phyloP scores from a whole-genome alignment of 768 basidiomycete genomes.

The Suillus paluster region DNA sequence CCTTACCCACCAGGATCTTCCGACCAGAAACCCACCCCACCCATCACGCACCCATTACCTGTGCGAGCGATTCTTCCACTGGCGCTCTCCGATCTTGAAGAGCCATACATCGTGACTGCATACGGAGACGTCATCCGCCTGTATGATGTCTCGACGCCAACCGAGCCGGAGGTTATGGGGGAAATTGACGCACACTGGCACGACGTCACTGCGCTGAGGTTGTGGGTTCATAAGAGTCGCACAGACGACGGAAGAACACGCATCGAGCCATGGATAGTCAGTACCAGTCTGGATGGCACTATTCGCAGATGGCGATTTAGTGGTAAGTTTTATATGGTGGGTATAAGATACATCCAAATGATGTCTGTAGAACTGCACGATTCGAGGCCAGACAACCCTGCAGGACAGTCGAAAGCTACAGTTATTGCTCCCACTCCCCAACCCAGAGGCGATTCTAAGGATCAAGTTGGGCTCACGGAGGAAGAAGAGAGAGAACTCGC shows the following conservation, averaged over 20 bases:
- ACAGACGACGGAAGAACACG: slow-evolving; percentile 50
- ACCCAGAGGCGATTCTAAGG: slow-evolving; percentile 32
- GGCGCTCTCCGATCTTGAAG: slow-evolving; percentile 60
- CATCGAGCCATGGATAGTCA: slow-evolving; percentile 82
- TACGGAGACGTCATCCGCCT: slow-evolving; percentile 82
- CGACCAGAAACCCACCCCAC: slow-evolving; percentile 46
- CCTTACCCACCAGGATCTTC: slow-evolving; percentile 42
- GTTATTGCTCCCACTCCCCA: slow-evolving; percentile 33
- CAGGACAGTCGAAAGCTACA: slow-evolving; percentile 18
- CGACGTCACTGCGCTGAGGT: slow-evolving; percentile 75
- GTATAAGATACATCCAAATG: background rate
- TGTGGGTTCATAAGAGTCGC: slow-evolving; percentile 65
- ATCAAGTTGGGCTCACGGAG: slow-evolving; percentile 60
- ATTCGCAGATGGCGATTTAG: slow-evolving; percentile 83
- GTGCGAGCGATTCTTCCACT: slow-evolving; percentile 80
- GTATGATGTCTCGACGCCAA: slow-evolving; percentile 73
- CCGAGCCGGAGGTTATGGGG: slow-evolving; percentile 71
- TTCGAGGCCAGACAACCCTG: slow-evolving; percentile 27
- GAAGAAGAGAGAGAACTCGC: slow-evolving; percentile 92
- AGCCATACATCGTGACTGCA: slow-evolving; percentile 81
- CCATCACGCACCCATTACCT: slow-evolving; percentile 61
- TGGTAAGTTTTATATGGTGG: slow-evolving; percentile 43
- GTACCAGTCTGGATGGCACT: slow-evolving; percentile 84
- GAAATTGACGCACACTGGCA: slow-evolving; percentile 90
- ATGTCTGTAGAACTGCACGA: slow-evolving; percentile 28